These are phyloP conservation scores for Diaporthe batatas DNA, from an alignment of 2,329 filamentous ascomycete species.

Conservation along the genomic window DNA sequence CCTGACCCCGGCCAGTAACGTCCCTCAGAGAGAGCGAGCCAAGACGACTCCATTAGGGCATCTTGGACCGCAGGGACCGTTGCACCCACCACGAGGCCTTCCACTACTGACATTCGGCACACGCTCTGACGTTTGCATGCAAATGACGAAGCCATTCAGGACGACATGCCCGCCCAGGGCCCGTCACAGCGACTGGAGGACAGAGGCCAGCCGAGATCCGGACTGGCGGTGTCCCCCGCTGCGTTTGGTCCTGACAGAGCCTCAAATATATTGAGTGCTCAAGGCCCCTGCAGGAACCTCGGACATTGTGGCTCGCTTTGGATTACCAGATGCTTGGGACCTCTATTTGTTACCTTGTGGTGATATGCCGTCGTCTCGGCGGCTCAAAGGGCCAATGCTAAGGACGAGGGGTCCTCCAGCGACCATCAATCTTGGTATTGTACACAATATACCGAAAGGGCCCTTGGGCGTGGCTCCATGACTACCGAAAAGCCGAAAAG, in stretches of 20 bases:
- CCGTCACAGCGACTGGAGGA: slow-evolving; percentile 9
- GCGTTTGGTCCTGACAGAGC: slow-evolving; percentile 10
- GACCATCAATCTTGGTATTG: background rate
- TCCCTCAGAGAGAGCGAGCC: background rate
- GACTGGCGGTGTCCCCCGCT: slow-evolving; percentile 9
- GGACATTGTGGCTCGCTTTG: background rate
- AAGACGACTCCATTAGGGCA: background rate
- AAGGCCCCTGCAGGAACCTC: slow-evolving; percentile 6
- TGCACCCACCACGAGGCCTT: background rate
- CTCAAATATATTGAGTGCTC: slow-evolving; percentile 26
- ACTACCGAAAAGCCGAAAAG: background rate
- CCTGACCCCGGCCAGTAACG: background rate
- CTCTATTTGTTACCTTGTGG: slow-evolving; percentile 6
- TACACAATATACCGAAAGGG: background rate
- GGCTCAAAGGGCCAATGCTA: background rate
- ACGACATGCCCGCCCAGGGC: slow-evolving; percentile 14
- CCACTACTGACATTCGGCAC: slow-evolving; percentile 26
- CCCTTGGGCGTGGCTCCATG: background rate
- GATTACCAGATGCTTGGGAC: background rate
- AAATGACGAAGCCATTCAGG: slow-evolving; percentile 27
- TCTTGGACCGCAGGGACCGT: background rate
- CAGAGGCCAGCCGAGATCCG: slow-evolving; percentile 15
- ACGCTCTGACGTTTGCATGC: slow-evolving; percentile 20
- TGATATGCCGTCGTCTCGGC: background rate
- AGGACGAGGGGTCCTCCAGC: background rate